Conservation (phyloP, 1,139 yeast genomes). For the Chernovozyma sophiae-reginae region DNA sequence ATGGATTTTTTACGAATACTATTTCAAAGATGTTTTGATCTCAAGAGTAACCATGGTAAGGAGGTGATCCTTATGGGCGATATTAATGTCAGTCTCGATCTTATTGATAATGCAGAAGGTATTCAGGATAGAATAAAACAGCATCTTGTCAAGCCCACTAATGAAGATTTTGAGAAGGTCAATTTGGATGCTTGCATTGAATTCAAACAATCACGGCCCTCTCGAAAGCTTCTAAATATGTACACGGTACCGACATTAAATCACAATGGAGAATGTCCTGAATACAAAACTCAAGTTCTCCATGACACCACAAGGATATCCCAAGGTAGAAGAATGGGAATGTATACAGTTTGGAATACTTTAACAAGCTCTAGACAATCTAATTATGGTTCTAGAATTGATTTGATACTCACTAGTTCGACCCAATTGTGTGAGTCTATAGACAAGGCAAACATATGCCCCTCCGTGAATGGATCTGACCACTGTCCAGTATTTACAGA, state of each 20-base stretch:
- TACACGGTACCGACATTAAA: slow-evolving; percentile 20
- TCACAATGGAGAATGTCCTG: not conserved
- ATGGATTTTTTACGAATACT: slow-evolving; percentile 53
- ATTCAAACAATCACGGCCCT: slow-evolving; percentile 40
- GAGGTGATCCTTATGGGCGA: slow-evolving; percentile 83
- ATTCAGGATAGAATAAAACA: slow-evolving; percentile 41
- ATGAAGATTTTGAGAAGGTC: slow-evolving; percentile 37
- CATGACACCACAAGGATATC: slow-evolving; percentile 61
- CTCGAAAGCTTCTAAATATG: slow-evolving; percentile 43
- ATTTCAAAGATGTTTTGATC: slow-evolving; percentile 54
- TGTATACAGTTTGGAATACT: slow-evolving; percentile 95
- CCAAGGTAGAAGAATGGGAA: slow-evolving; percentile 54
- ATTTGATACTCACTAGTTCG: slow-evolving; percentile 56
- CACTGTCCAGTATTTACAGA: slow-evolving; percentile 91
- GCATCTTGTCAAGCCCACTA: slow-evolving; percentile 13
- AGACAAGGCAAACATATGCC: slow-evolving; percentile 58
- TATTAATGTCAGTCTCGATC: slow-evolving; percentile 72
- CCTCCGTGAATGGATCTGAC: slow-evolving; percentile 77
- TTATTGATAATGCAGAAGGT: slow-evolving; percentile 78
- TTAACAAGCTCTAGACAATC: slow-evolving; percentile 71
- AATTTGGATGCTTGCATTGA: slow-evolving; percentile 35
- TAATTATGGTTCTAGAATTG: slow-evolving; percentile 87
- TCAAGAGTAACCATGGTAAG: slow-evolving; percentile 49
- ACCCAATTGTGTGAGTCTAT: slow-evolving; percentile 28
- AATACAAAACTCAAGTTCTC: slow-evolving; percentile 27